Evolutionary conservation across 768 basidiomycete genomes (phyloP), one percentile per base, ranked within the genome.

Genomic region (Rubroboletus pulcherrimus): DNA sequence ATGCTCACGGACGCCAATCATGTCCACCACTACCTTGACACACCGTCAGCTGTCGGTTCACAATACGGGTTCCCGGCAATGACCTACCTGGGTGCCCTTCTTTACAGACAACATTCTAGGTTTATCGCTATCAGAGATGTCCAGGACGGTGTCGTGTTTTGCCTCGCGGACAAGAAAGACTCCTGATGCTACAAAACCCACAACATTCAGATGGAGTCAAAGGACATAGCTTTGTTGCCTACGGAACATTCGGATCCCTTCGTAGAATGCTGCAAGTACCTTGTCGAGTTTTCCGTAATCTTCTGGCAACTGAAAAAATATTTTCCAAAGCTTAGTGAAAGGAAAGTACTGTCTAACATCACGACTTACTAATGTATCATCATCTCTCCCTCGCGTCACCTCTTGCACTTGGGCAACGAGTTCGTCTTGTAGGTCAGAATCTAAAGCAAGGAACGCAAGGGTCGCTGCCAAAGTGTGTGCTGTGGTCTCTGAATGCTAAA

Each of bases 241-340:
- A 74, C 73, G 73, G 41, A 64, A 74, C 54, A 76, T 49, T n/a
- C 75, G 57, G 14, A 63, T 44, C 11, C 66, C 74, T 64, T 76
- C 71, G 33, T 65, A 63, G 41, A 68, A 72, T 24, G 58, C 62
- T 31, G 59, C 63, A 33, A 67, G 62, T 19, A 71, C 55, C 53
- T 71, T 71, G 53, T 70, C 62, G 1, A 75, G 63, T 38, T 62
- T 66, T 34, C 49, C 41, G 35, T 65, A 68, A 39, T 71, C 67
- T 41, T 69, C 66, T 29, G 61, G 30, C 24, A 51, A 51, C 68
- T 65, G 44, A 40, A 24, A 14, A 26, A 31, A 31, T 14, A 12
- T 17, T 31, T 33, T 10, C 14, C 11, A 7, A 37, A 34, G n/a
- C 7, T 29, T 10, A 33, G 7, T 19, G 33, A 45, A 33, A 43